A percentile compares a stretch with the other conserved stretches of the same genome.
Evolutionary conservation across 1,139 yeast genomes (phyloP).

Genomic region (Zhuliangozyma parablackwelliae): DNA sequence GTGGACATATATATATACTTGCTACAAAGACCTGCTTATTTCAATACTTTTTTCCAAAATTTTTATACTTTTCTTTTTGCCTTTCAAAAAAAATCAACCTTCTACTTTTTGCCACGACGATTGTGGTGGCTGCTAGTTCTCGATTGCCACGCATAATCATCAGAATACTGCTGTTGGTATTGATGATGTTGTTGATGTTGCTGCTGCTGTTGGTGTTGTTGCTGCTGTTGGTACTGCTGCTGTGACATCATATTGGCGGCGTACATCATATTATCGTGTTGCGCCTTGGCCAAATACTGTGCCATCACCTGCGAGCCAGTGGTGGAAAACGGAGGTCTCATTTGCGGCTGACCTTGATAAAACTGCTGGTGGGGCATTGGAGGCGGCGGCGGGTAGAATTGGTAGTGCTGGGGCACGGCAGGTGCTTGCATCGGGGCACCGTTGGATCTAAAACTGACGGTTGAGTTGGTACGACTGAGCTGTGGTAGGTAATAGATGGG

Average conservation of each 20-base stretch:
- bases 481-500: conserved; percentile 11
- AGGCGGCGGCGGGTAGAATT: conserved; percentile 7
- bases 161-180: too few relatives aligned
- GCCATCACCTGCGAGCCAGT: conserved; percentile 77
- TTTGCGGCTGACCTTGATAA: conserved; percentile 2
- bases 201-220: too few relatives aligned
- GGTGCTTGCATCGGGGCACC: conserved; percentile 2
- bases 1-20: too few relatives aligned
- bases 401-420: conserved; percentile 1
- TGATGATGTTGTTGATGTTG: too few relatives aligned
- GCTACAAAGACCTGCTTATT: too few relatives aligned
- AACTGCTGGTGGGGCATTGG: conserved; percentile 5
- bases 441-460: conserved; percentile 7
- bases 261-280: conserved; percentile 44
- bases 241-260: not conserved
- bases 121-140: too few relatives aligned
- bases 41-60: too few relatives aligned
- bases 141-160: too few relatives aligned
- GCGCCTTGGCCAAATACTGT: conserved; percentile 68
- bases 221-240: not conserved
- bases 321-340: conserved; percentile 21
- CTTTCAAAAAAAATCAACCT: not conserved
- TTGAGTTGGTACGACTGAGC: conserved; percentile 8
- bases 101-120: not conserved
- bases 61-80: not conserved